Conservation (phyloP, 163 green algal species). For the Chlorella variabilis region DNA sequence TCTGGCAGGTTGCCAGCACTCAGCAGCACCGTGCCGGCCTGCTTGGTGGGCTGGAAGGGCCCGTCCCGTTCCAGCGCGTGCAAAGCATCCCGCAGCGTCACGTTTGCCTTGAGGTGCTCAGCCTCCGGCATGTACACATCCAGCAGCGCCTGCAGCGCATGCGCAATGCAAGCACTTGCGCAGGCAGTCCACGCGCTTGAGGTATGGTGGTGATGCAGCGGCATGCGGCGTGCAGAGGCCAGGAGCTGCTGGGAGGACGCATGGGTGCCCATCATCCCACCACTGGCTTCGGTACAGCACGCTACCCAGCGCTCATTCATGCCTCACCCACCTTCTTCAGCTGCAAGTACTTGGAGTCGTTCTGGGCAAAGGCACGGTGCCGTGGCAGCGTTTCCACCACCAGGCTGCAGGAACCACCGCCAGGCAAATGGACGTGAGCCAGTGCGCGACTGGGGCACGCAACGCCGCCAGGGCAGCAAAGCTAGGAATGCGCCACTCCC, state of each 20-base stretch:
- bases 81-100: conserved; percentile 35
- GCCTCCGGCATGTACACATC: conserved; percentile 56
- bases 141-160: conserved; percentile 37
- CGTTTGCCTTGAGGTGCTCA: conserved; percentile 70
- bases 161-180: too few relatives aligned
- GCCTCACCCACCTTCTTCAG: conserved; percentile 21
- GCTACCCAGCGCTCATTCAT: too few relatives aligned
- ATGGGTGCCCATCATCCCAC: too few relatives aligned
- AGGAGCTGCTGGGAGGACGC: too few relatives aligned
- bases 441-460: too few relatives aligned
- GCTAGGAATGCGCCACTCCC: too few relatives aligned
- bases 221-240: background rate
- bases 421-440: background rate
- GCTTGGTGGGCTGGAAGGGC: conserved; percentile 37
- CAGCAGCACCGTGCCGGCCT: conserved; percentile 61
- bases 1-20: conserved; percentile 65
- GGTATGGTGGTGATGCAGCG: too few relatives aligned
- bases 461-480: too few relatives aligned
- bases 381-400: conserved; percentile 82
- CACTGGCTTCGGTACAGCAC: too few relatives aligned
- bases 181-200: too few relatives aligned
- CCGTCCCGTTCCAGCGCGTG: conserved; percentile 11
- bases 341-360: conserved; percentile 47
- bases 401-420: conserved; percentile 58
- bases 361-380: conserved; percentile 64